Evolutionary conservation across 257 asterid genomes (phyloP).

Genomic region (Gynochthodes officinalis): DNA sequence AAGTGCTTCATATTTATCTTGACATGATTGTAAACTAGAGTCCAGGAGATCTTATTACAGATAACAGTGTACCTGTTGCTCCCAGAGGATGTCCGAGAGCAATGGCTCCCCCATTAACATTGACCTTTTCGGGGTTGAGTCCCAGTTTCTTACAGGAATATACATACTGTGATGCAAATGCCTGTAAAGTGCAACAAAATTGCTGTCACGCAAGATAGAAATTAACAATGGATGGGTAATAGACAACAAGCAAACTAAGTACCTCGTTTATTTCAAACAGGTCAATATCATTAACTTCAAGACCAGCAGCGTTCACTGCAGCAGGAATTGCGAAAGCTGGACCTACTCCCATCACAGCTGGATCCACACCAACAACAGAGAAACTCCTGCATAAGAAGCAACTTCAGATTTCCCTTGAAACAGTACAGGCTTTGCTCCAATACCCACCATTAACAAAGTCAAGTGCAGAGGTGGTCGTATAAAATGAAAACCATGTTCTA

Average conservation of each 20-base stretch:
- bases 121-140: conserved; percentile 74
- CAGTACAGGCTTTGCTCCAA: neutral
- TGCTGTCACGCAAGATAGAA: neutral
- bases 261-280: conserved; percentile 95
- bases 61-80: conserved; percentile 56
- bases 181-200: conserved; percentile 41
- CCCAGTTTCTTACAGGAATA: conserved; percentile 72
- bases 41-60: neutral
- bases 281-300: conserved; percentile 53
- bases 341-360: conserved; percentile 94
- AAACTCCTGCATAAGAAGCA: conserved; percentile 57
- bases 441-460: neutral
- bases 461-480: neutral
- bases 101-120: conserved; percentile 94
- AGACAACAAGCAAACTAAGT: conserved; percentile 6
- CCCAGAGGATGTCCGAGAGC: conserved; percentile 97
- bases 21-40: neutral
- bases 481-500: neutral
- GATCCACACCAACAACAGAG: conserved; percentile 91
- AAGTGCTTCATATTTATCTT: neutral
- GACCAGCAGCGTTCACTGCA: conserved; percentile 88
- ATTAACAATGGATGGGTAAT: neutral
- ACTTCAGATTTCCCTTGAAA: neutral
- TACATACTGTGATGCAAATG: conserved; percentile 90
- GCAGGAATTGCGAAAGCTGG: conserved; percentile 96